These are phyloP conservation scores for Cladobotryum mycophilum DNA, from an alignment of 2,329 filamentous ascomycete species.

Conservation along the genomic window DNA sequence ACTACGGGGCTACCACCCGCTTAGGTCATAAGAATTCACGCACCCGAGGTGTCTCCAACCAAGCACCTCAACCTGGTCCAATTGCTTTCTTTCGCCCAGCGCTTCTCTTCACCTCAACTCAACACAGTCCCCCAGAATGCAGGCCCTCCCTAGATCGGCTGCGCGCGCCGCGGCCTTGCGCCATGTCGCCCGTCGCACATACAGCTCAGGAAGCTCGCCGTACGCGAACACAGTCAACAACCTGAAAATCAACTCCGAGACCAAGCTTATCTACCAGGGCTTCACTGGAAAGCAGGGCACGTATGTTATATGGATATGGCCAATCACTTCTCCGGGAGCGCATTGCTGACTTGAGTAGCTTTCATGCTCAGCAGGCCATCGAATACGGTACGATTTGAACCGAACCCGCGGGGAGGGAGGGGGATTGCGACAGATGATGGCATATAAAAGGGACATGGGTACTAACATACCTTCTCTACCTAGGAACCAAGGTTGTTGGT, in stretches of 20 bases:
- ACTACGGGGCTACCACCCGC: too few species aligned
- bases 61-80: too few species aligned
- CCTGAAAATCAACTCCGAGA: slow-evolving; percentile 86
- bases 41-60: too few species aligned
- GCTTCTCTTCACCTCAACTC: slow-evolving; percentile 11
- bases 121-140: slow-evolving; percentile 50
- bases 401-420: not conserved
- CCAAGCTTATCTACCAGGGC: slow-evolving; percentile 93
- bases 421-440: slow-evolving; percentile 10
- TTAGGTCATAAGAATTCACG: too few species aligned
- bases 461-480: slow-evolving; percentile 19
- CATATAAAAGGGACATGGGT: not conserved
- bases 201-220: slow-evolving; percentile 63
- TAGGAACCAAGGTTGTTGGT: slow-evolving; percentile 94
- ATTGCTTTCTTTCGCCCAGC: too few species aligned
- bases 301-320: slow-evolving; percentile 45
- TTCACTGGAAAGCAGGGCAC: slow-evolving; percentile 97
- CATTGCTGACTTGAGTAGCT: slow-evolving; percentile 47
- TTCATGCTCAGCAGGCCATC: slow-evolving; percentile 96
- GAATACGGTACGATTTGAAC: slow-evolving; percentile 71
- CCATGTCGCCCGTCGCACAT: slow-evolving; percentile 60
- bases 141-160: slow-evolving; percentile 68
- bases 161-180: slow-evolving; percentile 63
- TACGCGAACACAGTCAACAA: slow-evolving; percentile 74
- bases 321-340: not conserved